Conservation (phyloP, 2,329 filamentous ascomycete species). For the Sporothrix curviconia region DNA sequence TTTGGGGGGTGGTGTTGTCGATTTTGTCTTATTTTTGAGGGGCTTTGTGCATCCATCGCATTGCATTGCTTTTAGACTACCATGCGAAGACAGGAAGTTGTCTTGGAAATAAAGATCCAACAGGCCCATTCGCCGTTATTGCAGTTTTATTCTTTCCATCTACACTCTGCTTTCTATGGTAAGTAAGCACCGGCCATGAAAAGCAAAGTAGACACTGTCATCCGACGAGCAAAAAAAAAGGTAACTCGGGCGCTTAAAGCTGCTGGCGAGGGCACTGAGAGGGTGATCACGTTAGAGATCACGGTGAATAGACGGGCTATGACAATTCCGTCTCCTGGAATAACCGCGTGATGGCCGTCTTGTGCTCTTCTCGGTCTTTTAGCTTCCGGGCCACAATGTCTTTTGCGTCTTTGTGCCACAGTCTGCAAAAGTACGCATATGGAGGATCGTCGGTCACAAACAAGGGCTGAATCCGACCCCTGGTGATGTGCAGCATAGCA, state of each 20-base stretch:
- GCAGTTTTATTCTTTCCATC: too few species aligned
- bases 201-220: too few species aligned
- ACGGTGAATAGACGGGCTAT: too few species aligned
- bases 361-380: neutral
- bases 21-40: neutral
- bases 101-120: neutral
- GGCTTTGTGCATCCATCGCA: neutral
- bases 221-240: too few species aligned
- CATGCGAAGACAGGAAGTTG: neutral
- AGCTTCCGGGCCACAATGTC: constrained; percentile 1
- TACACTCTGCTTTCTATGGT: too few species aligned
- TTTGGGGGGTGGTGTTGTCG: too few species aligned
- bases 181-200: too few species aligned
- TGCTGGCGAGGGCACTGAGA: too few species aligned
- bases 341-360: neutral
- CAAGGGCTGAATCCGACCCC: neutral
- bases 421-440: neutral
- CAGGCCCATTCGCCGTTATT: neutral
- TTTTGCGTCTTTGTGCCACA: neutral
- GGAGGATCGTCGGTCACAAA: neutral
- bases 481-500: neutral
- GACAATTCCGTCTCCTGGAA: neutral
- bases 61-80: neutral
- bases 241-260: too few species aligned
- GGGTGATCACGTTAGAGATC: too few species aligned